Evolutionary conservation across 2,329 filamentous ascomycete species (phyloP), one percentile per base, ranked within the genome.

Genomic region (Setomelanomma holmii): DNA sequence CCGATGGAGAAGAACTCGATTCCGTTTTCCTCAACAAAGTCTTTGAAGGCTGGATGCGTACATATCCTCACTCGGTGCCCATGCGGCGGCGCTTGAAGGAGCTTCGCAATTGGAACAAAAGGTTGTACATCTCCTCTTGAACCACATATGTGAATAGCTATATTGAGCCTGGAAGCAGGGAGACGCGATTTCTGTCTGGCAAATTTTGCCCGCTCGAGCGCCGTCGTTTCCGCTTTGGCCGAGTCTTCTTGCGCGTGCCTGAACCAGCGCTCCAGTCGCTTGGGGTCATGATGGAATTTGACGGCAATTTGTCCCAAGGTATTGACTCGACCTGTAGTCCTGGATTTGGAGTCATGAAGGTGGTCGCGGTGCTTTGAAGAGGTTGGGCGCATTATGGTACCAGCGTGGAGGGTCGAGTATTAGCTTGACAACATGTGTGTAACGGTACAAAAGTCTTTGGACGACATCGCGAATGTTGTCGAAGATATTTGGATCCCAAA

Each of bases 71-170:
- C 65, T 38, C 68, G 52, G 42, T 71, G 68, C 4, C 57, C 53
- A 45, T 67, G 58, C 4, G 58, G 53, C 4, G 50, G 40, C 17
- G 49, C 52, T 20, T 65, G 72, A 0, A 86, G 65, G n/a, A 79
- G 74, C 34, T 76, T 79, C 0, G 82, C 84, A 3, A 87, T 75
- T 0, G 84, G 82, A 45, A 87, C 74, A 50, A 87, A 86, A 0
- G 84, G 84, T 50, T 87, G 84, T 2, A 85, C 80, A 62, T 85
- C 82, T 5, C 82, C 82, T 45, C 80, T 74, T 3, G 75, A 78
- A 7, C 80, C 80, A 1, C 84, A 82, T 5, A 84, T 80, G 42
- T 84, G 82, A 45, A 85, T 83, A 1, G 84, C 81, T 38, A 84
- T 79, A 50, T 84, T 83, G 24, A 84, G 27, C 35, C 49, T 46